These are phyloP conservation scores for Agaricus sinodeliciosus DNA, from an alignment of 768 basidiomycete species.

Conservation along the genomic window DNA sequence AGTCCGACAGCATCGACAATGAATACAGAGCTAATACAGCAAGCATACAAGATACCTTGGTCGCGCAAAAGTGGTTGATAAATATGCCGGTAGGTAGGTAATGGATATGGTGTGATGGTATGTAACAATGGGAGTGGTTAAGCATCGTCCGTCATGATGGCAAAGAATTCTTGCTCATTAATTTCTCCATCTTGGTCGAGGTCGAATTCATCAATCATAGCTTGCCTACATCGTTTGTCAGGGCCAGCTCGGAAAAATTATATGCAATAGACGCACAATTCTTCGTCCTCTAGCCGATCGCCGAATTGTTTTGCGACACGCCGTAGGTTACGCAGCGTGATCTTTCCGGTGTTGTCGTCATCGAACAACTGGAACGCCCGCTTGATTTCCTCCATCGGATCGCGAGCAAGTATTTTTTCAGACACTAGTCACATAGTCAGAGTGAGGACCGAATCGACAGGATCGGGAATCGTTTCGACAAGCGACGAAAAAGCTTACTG, in stretches of 20 bases:
- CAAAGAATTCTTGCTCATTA: slow-evolving; percentile 92
- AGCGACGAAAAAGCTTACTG: slow-evolving; percentile 45
- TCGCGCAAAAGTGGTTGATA: background rate
- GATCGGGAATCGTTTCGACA: background rate
- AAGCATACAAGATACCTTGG: slow-evolving; percentile 5
- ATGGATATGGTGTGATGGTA: background rate
- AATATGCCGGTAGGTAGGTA: background rate
- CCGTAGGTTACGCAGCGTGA: slow-evolving; percentile 82
- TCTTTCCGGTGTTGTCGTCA: slow-evolving; percentile 93
- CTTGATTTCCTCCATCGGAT: slow-evolving; percentile 94
- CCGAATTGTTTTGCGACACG: slow-evolving; percentile 97
- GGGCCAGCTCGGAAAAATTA: background rate
- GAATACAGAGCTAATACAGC: slow-evolving; percentile 9
- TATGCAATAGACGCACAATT: slow-evolving; percentile 61
- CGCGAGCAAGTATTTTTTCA: slow-evolving; percentile 86
- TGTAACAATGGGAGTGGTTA: slow-evolving; percentile 20
- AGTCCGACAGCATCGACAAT: slow-evolving; percentile 1
- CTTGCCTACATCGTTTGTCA: slow-evolving; percentile 59
- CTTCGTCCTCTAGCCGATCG: slow-evolving; percentile 91
- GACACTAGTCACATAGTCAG: slow-evolving; percentile 58
- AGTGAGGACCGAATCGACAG: background rate
- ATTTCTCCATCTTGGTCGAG: slow-evolving; percentile 98
- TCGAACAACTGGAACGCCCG: slow-evolving; percentile 96
- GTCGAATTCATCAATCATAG: slow-evolving; percentile 99
- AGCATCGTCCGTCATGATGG: slow-evolving; percentile 94